These are phyloP conservation scores for Marchantia paleacea DNA, from an alignment of 225 moss, liverwort and hornwort species.

Conservation along the genomic window DNA sequence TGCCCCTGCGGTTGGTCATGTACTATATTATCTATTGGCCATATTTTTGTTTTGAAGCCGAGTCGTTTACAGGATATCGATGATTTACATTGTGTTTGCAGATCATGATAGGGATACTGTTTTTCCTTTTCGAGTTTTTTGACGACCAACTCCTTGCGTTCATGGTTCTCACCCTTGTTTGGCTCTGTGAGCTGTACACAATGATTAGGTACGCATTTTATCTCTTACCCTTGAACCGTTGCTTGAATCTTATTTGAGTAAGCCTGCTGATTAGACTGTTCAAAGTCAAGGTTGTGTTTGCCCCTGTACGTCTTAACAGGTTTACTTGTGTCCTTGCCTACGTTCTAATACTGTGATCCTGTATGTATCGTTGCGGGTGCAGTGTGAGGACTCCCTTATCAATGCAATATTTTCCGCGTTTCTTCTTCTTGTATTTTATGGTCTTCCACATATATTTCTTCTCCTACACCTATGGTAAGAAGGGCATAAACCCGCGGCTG, in stretches of 20 bases:
- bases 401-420: slow-evolving; percentile 76
- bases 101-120: slow-evolving; percentile 98
- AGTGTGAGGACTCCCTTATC: slow-evolving; percentile 85
- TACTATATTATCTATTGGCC: neutral
- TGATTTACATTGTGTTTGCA: slow-evolving; percentile 35
- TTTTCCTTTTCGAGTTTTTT: slow-evolving; percentile 96
- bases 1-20: neutral
- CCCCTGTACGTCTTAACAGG: too few species aligned
- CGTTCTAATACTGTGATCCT: neutral
- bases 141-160: slow-evolving; percentile 96
- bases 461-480: slow-evolving; percentile 91
- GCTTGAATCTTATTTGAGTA: neutral
- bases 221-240: neutral
- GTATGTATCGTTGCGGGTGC: slow-evolving; percentile 20
- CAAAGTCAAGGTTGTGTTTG: neutral
- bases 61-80: neutral
- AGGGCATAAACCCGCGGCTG: neutral
- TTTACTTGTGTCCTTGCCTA: neutral
- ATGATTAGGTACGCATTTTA: slow-evolving; percentile 74
- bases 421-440: slow-evolving; percentile 64
- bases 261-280: neutral
- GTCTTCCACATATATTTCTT: slow-evolving; percentile 94
- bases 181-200: slow-evolving; percentile 97
- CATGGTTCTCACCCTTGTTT: slow-evolving; percentile 96
- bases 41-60: neutral